These are phyloP conservation scores for Wickerhamomyces silvicola DNA, from an alignment of 805 yeast genomes.

Conservation along the genomic window DNA sequence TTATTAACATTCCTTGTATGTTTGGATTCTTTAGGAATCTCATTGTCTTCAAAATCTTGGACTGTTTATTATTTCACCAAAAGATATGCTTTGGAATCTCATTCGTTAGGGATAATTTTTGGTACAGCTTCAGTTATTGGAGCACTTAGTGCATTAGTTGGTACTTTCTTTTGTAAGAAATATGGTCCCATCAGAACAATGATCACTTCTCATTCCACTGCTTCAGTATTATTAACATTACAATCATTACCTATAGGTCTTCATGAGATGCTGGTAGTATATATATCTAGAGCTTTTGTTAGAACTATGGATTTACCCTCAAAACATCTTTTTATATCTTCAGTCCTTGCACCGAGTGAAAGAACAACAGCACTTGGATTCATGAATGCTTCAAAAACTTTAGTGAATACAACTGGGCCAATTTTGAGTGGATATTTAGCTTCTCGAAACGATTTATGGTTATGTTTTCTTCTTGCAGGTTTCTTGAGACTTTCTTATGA, in stretches of 20 bases:
- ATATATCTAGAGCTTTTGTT: conserved; percentile 29
- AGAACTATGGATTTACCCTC: conserved; percentile 45
- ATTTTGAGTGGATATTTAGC: conserved; percentile 34
- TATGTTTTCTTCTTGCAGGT: conserved; percentile 36
- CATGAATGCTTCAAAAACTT: conserved; percentile 37
- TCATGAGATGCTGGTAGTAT: conserved; percentile 25
- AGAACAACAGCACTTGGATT: conserved; percentile 38
- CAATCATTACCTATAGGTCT: conserved; percentile 34
- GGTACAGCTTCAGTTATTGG: conserved; percentile 32
- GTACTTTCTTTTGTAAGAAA: conserved; percentile 37
- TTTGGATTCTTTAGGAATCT: conserved; percentile 38
- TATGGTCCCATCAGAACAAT: conserved; percentile 39
- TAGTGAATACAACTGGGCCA: conserved; percentile 38
- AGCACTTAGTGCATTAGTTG: conserved; percentile 34
- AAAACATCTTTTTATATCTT: conserved; percentile 39
- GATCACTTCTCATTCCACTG: conserved; percentile 38
- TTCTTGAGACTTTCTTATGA: conserved; percentile 34
- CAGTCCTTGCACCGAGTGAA: conserved; percentile 32
- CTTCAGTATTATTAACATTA: conserved; percentile 32
- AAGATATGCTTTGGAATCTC: conserved; percentile 29
- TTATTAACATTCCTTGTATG: conserved; percentile 33
- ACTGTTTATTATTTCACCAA: conserved; percentile 36
- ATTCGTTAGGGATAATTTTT: conserved; percentile 34
- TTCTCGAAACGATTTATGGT: conserved; percentile 32
- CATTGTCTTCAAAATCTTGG: conserved; percentile 41